Conservation (phyloP, 1,139 yeast genomes). For the Geotrichum australiense region DNA sequence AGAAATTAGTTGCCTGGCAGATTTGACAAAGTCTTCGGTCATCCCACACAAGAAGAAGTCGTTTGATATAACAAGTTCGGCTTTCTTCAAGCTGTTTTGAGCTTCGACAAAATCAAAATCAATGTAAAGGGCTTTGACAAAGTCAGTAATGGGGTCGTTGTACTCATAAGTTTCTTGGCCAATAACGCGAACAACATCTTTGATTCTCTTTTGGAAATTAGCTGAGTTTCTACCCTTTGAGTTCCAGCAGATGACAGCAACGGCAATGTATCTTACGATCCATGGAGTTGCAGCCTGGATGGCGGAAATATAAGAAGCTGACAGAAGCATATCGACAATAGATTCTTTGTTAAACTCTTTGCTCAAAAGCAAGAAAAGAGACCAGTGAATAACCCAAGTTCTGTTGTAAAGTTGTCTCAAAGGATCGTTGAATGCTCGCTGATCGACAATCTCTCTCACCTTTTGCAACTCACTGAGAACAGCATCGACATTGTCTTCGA, state of each 20-base stretch:
- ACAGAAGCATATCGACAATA: constrained; percentile 47
- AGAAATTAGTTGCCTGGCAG: constrained; percentile 43
- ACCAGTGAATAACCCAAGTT: constrained; percentile 60
- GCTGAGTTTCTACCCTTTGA: constrained; percentile 31
- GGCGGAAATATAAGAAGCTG: constrained; percentile 50
- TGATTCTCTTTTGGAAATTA: constrained; percentile 43
- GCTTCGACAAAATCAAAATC: constrained; percentile 50
- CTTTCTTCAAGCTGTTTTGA: constrained; percentile 40
- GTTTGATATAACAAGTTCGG: constrained; percentile 40
- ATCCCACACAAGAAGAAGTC: constrained; percentile 48
- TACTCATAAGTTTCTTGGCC: constrained; percentile 54
- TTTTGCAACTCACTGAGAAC: constrained; percentile 46
- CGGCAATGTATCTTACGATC: constrained; percentile 52
- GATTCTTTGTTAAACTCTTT: constrained; percentile 42
- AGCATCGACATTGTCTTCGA: constrained; percentile 40
- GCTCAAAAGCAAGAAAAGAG: constrained; percentile 52
- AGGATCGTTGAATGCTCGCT: constrained; percentile 45
- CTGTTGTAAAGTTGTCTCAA: constrained; percentile 51
- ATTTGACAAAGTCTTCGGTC: constrained; percentile 39
- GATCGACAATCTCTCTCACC: constrained; percentile 49
- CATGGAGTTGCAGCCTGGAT: constrained; percentile 63
- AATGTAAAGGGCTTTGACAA: constrained; percentile 45
- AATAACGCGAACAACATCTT: constrained; percentile 48
- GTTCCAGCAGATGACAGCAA: constrained; percentile 44
- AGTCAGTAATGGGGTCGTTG: constrained; percentile 50